Evolutionary conservation across 2,329 filamentous ascomycete genomes (phyloP).

Genomic region (Didymella pinodella): DNA sequence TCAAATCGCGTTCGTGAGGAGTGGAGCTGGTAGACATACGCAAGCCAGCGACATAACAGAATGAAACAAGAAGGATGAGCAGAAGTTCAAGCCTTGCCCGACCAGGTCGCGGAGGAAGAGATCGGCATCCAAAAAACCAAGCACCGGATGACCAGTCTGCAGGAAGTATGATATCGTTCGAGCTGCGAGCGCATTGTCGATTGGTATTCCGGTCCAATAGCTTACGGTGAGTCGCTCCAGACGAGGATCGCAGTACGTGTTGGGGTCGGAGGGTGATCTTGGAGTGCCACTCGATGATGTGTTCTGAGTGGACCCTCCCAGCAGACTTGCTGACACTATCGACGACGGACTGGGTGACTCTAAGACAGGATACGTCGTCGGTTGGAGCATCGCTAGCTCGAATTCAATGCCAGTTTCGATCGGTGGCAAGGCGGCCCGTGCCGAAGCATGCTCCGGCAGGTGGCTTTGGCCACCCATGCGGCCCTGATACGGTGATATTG

Average conservation of each 20-base stretch:
- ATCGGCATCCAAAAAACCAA: constrained; percentile 19
- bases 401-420: constrained; percentile 11
- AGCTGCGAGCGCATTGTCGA: constrained; percentile 14
- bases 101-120: constrained; percentile 17
- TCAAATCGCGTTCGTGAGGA: constrained; percentile 3
- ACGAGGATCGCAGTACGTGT: constrained; percentile 14
- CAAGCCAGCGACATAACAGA: constrained; percentile 20
- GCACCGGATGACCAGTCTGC: constrained; percentile 7
- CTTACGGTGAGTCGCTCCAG: constrained; percentile 11
- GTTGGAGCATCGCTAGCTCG: constrained; percentile 11
- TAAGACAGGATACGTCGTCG: constrained; percentile 8
- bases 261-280: neutral
- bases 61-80: constrained; percentile 21
- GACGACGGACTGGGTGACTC: constrained; percentile 1
- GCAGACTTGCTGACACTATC: neutral
- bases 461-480: neutral
- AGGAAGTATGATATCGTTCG: constrained; percentile 16
- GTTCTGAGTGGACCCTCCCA: neutral
- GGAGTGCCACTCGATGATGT: constrained; percentile 1
- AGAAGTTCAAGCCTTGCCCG: constrained; percentile 13
- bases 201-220: constrained; percentile 18
- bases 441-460: neutral
- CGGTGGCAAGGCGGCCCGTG: constrained; percentile 3
- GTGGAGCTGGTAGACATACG: constrained; percentile 8
- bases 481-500: constrained; percentile 1